Conservation (phyloP, 2,329 filamentous ascomycete genomes). For the Xylariales sp. region DNA sequence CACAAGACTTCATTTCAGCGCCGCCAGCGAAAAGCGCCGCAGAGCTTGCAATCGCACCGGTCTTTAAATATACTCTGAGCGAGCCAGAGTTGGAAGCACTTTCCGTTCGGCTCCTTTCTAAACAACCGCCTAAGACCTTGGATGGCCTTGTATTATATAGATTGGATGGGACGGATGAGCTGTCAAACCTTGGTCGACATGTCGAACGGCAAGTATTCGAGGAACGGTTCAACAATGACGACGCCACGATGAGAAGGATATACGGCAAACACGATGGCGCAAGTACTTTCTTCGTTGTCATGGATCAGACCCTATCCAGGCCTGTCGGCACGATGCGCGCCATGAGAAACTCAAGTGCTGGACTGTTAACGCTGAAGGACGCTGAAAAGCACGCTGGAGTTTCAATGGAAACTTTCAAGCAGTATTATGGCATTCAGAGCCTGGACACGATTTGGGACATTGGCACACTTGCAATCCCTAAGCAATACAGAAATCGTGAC, state of each 20-base stretch:
- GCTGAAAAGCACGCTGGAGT: slow-evolving; percentile 5
- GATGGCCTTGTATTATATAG: slow-evolving; percentile 10
- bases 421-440: slow-evolving; percentile 5
- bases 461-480: slow-evolving; percentile 9
- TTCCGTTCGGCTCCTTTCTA: slow-evolving; percentile 7
- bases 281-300: slow-evolving; percentile 11
- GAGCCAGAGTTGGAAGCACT: slow-evolving; percentile 9
- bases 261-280: slow-evolving; percentile 10
- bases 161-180: slow-evolving; percentile 8
- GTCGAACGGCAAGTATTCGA: slow-evolving; percentile 13
- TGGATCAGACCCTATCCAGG: slow-evolving; percentile 5
- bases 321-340: slow-evolving; percentile 9
- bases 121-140: slow-evolving; percentile 9
- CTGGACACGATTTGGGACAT: slow-evolving; percentile 11
- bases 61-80: slow-evolving; percentile 10
- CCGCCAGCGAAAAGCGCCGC: background rate
- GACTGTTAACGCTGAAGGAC: slow-evolving; percentile 9
- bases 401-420: slow-evolving; percentile 3
- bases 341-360: slow-evolving; percentile 6
- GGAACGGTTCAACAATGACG: slow-evolving; percentile 10
- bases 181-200: slow-evolving; percentile 12
- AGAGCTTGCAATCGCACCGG: background rate
- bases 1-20: slow-evolving; percentile 2
- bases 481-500: slow-evolving; percentile 4
- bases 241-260: slow-evolving; percentile 9